Evolutionary conservation across 768 basidiomycete species (phyloP).

Genomic region (Megacollybia marginata): DNA sequence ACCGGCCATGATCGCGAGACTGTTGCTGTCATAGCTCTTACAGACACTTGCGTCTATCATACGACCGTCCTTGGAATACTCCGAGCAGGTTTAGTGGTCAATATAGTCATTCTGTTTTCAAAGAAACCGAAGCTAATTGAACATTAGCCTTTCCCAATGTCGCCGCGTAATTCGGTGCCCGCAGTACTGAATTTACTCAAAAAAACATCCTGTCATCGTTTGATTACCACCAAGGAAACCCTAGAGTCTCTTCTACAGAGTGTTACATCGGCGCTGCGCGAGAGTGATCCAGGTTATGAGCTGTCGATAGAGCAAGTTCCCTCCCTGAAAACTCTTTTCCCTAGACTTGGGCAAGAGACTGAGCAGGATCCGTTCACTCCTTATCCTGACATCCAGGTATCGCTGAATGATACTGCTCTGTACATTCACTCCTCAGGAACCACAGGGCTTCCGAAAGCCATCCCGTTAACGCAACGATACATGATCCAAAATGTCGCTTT

Average conservation of each 20-base stretch:
- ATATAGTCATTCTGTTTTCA: too few relatives aligned
- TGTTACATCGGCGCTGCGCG: constrained; percentile 7
- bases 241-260: constrained; percentile 15
- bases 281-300: constrained; percentile 2
- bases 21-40: constrained; percentile 10
- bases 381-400: not conserved
- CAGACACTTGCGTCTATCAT: constrained; percentile 14
- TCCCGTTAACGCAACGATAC: constrained; percentile 13
- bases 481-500: constrained; percentile 10
- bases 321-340: constrained; percentile 16
- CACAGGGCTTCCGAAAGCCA: constrained; percentile 22
- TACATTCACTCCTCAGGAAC: constrained; percentile 27
- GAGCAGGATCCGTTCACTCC: constrained; percentile 4
- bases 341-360: constrained; percentile 19
- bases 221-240: constrained; percentile 21
- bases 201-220: constrained; percentile 21
- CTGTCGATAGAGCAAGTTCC: constrained; percentile 10
- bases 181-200: constrained; percentile 25
- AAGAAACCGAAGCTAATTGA: too few relatives aligned
- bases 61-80: constrained; percentile 11
- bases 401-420: constrained; percentile 6
- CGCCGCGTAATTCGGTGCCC: constrained; percentile 27
- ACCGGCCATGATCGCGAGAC: constrained; percentile 13
- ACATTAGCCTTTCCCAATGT: constrained; percentile 27
- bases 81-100: constrained; percentile 14